Evolutionary conservation across 176 grass and related monocot genomes (phyloP).

Genomic region (Carex scoparia): DNA sequence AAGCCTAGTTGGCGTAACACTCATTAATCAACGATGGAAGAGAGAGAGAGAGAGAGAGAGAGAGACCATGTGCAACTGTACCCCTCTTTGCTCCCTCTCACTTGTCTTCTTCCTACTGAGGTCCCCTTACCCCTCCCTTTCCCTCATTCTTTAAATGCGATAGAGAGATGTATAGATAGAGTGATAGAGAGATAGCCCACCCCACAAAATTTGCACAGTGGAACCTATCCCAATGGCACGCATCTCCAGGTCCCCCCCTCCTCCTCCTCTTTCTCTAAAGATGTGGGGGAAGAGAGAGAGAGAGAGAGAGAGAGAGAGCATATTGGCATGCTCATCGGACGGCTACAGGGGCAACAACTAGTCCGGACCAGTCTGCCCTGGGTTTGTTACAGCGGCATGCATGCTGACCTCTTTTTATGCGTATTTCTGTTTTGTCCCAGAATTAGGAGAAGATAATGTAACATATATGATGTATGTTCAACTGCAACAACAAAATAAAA

Average conservation of each 20-base stretch:
- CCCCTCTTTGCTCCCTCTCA: constrained; percentile 13
- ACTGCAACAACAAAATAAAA: neutral
- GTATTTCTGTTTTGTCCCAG: constrained; percentile 14
- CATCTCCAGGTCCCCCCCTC: constrained; percentile 15
- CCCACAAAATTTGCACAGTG: constrained; percentile 27
- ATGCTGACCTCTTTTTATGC: constrained; percentile 10
- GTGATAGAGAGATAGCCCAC: constrained; percentile 14
- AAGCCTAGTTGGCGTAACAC: constrained; percentile 8
- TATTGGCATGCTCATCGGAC: constrained; percentile 10
- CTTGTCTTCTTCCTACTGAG: constrained; percentile 23
- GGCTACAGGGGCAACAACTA: constrained; percentile 20
- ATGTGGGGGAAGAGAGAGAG: constrained; percentile 2
- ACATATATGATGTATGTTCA: neutral
- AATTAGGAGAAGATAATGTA: constrained; percentile 5
- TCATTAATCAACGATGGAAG: neutral
- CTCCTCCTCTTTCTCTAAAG: constrained; percentile 2
- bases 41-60: neutral
- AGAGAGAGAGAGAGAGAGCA: neutral
- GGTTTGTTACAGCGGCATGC: constrained; percentile 7
- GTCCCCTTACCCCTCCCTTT: constrained; percentile 12
- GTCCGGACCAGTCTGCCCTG: neutral
- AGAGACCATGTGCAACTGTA: constrained; percentile 18
- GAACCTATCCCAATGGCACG: constrained; percentile 20
- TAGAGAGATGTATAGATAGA: constrained; percentile 21
- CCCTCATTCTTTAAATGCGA: constrained; percentile 31